Conservation (phyloP, 179 eudicot species). For the Heliamphora pulchella region DNA sequence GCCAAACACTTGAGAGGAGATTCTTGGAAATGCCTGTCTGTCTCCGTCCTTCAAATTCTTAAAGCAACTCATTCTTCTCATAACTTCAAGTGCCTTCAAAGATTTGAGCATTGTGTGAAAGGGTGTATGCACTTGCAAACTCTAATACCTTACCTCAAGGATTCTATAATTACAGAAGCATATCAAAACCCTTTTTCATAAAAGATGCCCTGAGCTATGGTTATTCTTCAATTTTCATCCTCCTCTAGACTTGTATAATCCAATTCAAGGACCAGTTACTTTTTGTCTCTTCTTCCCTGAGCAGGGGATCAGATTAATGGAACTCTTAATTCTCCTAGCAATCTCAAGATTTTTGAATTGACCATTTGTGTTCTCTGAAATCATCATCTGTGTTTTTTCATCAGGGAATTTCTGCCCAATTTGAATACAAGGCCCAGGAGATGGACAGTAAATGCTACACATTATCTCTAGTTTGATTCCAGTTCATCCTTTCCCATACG, state of each 20-base stretch:
- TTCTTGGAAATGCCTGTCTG: neutral
- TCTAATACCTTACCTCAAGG: neutral
- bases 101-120: neutral
- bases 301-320: no score
- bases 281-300: neutral
- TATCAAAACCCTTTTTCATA: neutral
- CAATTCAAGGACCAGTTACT: neutral
- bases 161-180: neutral
- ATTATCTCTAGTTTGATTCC: neutral
- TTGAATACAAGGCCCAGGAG: neutral
- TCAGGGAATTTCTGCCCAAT: neutral
- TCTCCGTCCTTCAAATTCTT: neutral
- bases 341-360: neutral
- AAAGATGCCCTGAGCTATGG: neutral
- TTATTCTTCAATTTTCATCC: neutral
- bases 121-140: neutral
- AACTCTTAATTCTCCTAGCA: no score
- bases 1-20: neutral
- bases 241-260: neutral
- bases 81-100: neutral
- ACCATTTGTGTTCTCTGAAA: neutral
- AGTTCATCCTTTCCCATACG: conserved; percentile 18
- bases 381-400: neutral
- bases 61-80: neutral
- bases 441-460: neutral